A percentile compares a stretch with the other conserved stretches of the same genome.
Conservation (phyloP, 352 stramenopile species). For the Phytophthora ohioensis region DNA sequence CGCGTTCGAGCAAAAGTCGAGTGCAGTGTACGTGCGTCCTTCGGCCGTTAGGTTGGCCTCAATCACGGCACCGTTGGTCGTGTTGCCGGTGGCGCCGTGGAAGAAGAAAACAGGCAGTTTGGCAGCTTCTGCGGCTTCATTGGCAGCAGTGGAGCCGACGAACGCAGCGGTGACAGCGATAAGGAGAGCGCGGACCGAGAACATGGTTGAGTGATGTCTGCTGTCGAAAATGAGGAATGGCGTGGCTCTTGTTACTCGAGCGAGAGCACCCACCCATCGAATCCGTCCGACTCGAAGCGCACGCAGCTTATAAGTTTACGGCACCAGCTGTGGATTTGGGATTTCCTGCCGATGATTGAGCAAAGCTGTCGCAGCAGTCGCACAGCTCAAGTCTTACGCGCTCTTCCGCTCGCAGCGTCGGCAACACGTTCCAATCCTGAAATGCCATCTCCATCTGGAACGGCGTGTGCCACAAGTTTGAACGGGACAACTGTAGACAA, state of each 20-base stretch:
- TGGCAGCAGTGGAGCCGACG: conserved; percentile 17
- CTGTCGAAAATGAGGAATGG: conserved; percentile 29
- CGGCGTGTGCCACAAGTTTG: conserved; percentile 14
- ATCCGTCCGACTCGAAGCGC: neutral
- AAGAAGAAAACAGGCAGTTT: conserved; percentile 66
- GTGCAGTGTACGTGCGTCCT: conserved; percentile 43
- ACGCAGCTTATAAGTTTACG: conserved; percentile 12
- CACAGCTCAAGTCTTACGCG: neutral
- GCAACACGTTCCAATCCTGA: conserved; percentile 29
- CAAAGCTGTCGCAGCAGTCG: conserved; percentile 27
- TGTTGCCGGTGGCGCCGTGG: conserved; percentile 51
- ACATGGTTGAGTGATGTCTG: conserved; percentile 21
- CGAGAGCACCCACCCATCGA: conserved; percentile 1
- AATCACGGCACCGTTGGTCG: conserved; percentile 39
- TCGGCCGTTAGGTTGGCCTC: conserved; percentile 50
- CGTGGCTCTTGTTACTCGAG: neutral
- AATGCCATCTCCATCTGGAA: conserved; percentile 29
- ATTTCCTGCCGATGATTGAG: conserved; percentile 22
- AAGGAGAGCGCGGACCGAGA: conserved; percentile 28
- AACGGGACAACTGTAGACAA: conserved; percentile 36
- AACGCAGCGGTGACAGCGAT: conserved; percentile 22
- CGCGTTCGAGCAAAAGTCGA: conserved; percentile 52
- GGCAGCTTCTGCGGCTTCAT: conserved; percentile 12
- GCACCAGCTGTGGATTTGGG: neutral
- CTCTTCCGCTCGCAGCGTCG: conserved; percentile 10